Base-by-base conservation (phyloP, 306 rosid species). In the Acacia confusa region DNA sequence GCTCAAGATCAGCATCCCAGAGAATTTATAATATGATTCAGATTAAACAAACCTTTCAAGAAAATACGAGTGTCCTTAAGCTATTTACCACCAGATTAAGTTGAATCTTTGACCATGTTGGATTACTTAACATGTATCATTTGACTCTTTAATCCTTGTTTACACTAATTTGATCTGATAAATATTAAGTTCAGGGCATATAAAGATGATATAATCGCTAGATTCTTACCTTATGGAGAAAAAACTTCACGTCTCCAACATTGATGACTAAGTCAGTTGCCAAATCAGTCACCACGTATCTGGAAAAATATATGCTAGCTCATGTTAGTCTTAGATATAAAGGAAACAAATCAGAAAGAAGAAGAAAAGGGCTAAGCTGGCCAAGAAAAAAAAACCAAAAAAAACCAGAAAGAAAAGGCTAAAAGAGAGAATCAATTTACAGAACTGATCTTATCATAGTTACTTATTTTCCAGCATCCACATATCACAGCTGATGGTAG, bases 161-260 rank as follows among this genome's bases (percentile, higher is more conserved):
- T 10, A 10, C 1, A 22, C 30, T 9, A 22, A 57, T 57, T 22
- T 24, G 64, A 36, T 36, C 40, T 0, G 40, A 14, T 27, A 13
- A 14, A 63, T 28, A 27, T 28, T 25, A 4, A 63, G n/a, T 63
- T 40, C 38, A 63, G n/a, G 38, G 68, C 16, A 28, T 4, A 5
- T 13, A 13, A 28, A 28, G 40, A 63, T 63, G 40, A 63, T 28
- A 5, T 27, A 3, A 14, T 14, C 13, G 5, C 20, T 63, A 63
- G 41, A 25, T 27, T 63, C 40, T 63, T 63, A 63, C 69, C 41
- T 63, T 28, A 28, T 63, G 69, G 40, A 63, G 69, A 13, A 14
- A 63, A 63, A 63, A 63, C 30, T 63, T 63, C 69, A 27, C 38
- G 40, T 63, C 69, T 63, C 38, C 69, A 63, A 63, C 69, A 28